Conservation (phyloP, 1,284 basidiomycete genomes). For the Fomitopsis schrenkii region DNA sequence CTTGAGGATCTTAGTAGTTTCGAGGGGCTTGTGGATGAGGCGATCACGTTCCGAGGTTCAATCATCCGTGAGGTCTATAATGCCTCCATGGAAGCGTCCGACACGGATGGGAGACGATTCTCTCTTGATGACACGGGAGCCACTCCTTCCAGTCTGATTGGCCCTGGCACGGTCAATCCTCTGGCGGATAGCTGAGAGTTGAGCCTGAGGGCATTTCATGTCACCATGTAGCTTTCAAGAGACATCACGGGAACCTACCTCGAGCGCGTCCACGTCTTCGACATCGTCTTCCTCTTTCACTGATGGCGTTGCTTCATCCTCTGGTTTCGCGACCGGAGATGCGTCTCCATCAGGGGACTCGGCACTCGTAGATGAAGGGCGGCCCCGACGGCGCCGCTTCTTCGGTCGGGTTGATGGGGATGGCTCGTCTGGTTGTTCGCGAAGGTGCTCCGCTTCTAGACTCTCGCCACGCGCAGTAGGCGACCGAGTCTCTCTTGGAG, state of each 20-base stretch:
- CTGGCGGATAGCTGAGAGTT: neutral
- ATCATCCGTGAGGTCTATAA: constrained; percentile 1
- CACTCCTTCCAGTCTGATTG: neutral
- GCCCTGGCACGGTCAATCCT: neutral
- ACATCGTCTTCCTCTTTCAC: neutral
- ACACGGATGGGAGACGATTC: neutral
- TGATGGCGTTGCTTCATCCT: neutral
- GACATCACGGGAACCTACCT: neutral
- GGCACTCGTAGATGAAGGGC: neutral
- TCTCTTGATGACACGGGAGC: neutral
- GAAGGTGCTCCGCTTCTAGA: too few relatives aligned
- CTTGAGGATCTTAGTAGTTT: too few relatives aligned
- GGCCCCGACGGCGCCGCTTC: too few relatives aligned
- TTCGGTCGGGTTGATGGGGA: too few relatives aligned
- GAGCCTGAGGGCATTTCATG: neutral
- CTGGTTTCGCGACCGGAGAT: too few relatives aligned
- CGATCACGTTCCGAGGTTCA: neutral
- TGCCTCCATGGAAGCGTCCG: neutral
- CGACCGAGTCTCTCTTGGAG: too few relatives aligned
- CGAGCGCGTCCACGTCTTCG: neutral
- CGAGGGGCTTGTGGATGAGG: too few relatives aligned
- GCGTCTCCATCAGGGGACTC: neutral
- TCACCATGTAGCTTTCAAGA: neutral
- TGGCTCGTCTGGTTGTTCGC: too few relatives aligned
- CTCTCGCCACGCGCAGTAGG: too few relatives aligned